Conservation (phyloP, 768 basidiomycete species). For the Leccinum variicolor region DNA sequence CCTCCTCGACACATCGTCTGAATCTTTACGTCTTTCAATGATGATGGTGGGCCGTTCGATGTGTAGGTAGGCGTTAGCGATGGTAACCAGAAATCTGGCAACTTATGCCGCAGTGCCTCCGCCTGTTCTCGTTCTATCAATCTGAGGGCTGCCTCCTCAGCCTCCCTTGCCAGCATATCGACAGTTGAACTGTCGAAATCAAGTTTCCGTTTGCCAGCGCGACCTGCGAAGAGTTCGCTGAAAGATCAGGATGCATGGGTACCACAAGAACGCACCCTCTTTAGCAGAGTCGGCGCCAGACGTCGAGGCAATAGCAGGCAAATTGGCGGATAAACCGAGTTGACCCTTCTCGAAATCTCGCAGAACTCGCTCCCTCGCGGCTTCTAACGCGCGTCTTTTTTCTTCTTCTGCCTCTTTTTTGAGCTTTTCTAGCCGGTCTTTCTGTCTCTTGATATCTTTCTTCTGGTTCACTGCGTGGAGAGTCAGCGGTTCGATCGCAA, state of each 20-base stretch:
- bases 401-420: conserved; percentile 82
- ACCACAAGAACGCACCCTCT: conserved; percentile 32
- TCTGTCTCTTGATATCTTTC: conserved; percentile 90
- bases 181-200: conserved; percentile 73
- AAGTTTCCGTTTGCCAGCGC: conserved; percentile 80
- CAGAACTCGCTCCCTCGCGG: conserved; percentile 86
- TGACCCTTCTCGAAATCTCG: conserved; percentile 88
- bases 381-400: conserved; percentile 58
- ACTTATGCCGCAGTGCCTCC: conserved; percentile 79
- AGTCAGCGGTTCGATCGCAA: conserved; percentile 4
- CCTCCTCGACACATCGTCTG: conserved; percentile 88
- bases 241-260: not conserved
- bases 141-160: conserved; percentile 83
- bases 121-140: conserved; percentile 84
- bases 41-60: conserved; percentile 56
- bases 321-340: conserved; percentile 56
- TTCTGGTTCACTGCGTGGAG: conserved; percentile 71
- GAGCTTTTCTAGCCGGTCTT: conserved; percentile 68
- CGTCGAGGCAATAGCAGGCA: conserved; percentile 33
- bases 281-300: conserved; percentile 34
- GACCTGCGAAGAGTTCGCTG: conserved; percentile 33
- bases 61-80: conserved; percentile 84
- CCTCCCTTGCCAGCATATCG: conserved; percentile 69
- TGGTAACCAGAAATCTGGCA: conserved; percentile 97
- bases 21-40: conserved; percentile 76